Base-by-base conservation (phyloP, 305 asterid species). In the Plantago lanceolata region DNA sequence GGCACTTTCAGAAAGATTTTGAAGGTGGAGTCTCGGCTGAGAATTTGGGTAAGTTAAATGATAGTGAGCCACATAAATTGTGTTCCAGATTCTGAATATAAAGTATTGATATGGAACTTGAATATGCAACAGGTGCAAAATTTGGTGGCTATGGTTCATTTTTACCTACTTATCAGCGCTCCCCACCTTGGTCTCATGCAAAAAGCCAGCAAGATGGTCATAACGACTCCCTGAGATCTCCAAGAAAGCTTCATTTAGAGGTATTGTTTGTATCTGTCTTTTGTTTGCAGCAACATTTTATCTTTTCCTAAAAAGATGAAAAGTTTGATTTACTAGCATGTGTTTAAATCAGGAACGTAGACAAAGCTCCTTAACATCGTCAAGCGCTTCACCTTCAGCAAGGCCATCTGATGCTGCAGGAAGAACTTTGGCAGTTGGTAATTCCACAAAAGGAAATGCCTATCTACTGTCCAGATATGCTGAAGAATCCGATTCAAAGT, bases 101-200 rank as follows among this genome's bases (percentile, higher is more conserved):
- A 59, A 51, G 71, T 74, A 68, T 55, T 85, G 48, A 83, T 63
- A 45, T 35, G 53, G 67, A 48, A 56, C 67, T 73, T 78, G 53
- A 69, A 73, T 79, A 66, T 69, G 58, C 68, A 47, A 65, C 83
- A 90, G 96, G 99, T 67, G 84, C 99, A 50, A 90, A 88, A 78
- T 94, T 75, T 78, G 99, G 97, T 19, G 95, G 89, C 59, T 94
- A 90, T 61, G 99, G 99, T 76, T 90, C 99, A 9, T 94, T 94
- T 78, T 82, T 94, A 64, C 99, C 97, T 63, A 72, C 95, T 57
- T 73, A 88, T 78, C 96, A 84, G 77, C 85, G 96, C 33, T 86
- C 96, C 40, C 97, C 96, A 57, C 78, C 88, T 57, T 73, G 76
- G 85, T 71, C 94, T 57, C 88, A 73, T 64, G 63, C 87, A 49